Conservation (phyloP, 768 basidiomycete genomes). For the Boletus huronensis region DNA sequence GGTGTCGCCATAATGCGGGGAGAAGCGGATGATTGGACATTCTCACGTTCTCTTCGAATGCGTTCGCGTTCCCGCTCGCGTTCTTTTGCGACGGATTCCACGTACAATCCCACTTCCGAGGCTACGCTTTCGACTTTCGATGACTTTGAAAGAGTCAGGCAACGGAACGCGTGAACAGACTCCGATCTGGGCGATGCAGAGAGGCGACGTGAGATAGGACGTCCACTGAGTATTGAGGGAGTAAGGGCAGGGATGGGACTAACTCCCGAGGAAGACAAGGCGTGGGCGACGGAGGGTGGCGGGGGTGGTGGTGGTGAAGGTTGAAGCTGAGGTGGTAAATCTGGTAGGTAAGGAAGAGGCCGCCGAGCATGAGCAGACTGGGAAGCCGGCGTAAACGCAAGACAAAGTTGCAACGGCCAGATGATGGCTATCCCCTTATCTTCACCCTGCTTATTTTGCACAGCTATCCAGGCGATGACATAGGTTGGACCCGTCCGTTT, state of each 20-base stretch:
- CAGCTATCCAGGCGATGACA: conserved; percentile 69
- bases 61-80: conserved; percentile 76
- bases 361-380: conserved; percentile 36
- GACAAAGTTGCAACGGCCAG: conserved; percentile 65
- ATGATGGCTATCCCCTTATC: conserved; percentile 75
- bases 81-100: conserved; percentile 73
- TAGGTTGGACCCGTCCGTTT: conserved; percentile 34
- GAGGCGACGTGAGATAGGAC: conserved; percentile 33
- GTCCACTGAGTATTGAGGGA: conserved; percentile 14
- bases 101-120: conserved; percentile 61
- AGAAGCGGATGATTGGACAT: conserved; percentile 32
- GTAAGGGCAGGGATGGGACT: not conserved
- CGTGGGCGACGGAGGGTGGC: conserved; percentile 31
- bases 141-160: conserved; percentile 49
- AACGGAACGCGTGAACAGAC: conserved; percentile 43
- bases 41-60: conserved; percentile 63
- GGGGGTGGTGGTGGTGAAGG: conserved; percentile 44
- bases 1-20: conserved; percentile 24
- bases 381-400: conserved; percentile 39
- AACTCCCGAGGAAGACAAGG: conserved; percentile 18
- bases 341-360: conserved; percentile 55
- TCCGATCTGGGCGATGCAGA: conserved; percentile 36
- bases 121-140: conserved; percentile 54
- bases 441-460: conserved; percentile 76
- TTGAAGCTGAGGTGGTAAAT: conserved; percentile 61